Conservation (phyloP, 2,329 filamentous ascomycete species). For the Microsporum audouinii region DNA sequence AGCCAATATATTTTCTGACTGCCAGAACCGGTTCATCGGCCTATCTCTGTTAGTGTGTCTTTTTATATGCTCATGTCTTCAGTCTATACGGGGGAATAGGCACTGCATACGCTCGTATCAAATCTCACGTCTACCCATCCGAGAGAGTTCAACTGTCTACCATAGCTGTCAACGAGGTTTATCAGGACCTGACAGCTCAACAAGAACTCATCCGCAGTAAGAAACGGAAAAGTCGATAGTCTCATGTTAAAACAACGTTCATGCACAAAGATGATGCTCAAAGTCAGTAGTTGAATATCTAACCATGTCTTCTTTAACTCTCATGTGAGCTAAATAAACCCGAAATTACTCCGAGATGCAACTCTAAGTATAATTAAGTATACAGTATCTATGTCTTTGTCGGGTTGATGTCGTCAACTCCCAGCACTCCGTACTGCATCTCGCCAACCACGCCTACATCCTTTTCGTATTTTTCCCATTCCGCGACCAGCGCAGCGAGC, state of each 20-base stretch:
- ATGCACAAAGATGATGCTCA: not conserved
- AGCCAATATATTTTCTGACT: conserved; percentile 3
- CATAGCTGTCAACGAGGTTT: conserved; percentile 2
- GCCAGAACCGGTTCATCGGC: conserved; percentile 3
- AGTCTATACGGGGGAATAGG: not conserved
- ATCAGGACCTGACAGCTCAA: conserved; percentile 5
- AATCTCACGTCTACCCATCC: conserved; percentile 7
- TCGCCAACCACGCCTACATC: conserved; percentile 42
- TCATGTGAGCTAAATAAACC: not conserved
- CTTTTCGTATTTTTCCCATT: conserved; percentile 48
- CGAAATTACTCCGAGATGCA: not conserved
- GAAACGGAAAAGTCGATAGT: conserved; percentile 8
- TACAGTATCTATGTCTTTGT: not conserved
- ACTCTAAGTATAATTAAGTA: not conserved
- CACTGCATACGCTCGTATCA: conserved; percentile 5
- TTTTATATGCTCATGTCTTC: not conserved
- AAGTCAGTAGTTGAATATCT: not conserved
- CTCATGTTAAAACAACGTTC: not conserved
- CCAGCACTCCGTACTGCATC: conserved; percentile 7
- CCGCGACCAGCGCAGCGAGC: conserved; percentile 39
- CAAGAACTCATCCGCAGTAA: conserved; percentile 7
- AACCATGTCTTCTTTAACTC: too few species aligned
- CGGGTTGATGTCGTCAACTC: not conserved
- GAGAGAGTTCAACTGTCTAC: not conserved
- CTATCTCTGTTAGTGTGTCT: conserved; percentile 5